Conservation (phyloP, 768 basidiomycete genomes). For the Leccinum disarticulatum region DNA sequence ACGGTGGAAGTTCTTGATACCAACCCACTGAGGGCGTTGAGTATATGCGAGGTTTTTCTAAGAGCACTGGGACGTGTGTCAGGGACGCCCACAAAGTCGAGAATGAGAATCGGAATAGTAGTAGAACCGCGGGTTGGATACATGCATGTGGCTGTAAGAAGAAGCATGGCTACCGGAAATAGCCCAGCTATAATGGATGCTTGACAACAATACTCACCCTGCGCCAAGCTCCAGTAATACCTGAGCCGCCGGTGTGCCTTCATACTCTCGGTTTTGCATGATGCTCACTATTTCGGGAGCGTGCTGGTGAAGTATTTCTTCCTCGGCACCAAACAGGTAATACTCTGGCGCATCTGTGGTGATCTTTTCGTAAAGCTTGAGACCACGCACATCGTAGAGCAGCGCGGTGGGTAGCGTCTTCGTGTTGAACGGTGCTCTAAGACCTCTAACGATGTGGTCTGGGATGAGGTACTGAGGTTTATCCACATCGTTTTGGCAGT, state of each 20-base stretch:
- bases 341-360: conserved; percentile 80
- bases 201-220: conserved; percentile 56
- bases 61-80: conserved; percentile 55
- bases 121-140: neutral
- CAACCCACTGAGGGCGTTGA: conserved; percentile 64
- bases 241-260: conserved; percentile 43
- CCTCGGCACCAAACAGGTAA: conserved; percentile 88
- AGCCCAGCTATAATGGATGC: neutral
- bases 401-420: conserved; percentile 78
- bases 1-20: conserved; percentile 36
- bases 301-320: conserved; percentile 73
- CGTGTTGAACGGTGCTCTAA: conserved; percentile 50
- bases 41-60: conserved; percentile 84
- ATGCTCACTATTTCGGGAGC: conserved; percentile 70
- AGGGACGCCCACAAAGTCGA: conserved; percentile 4
- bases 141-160: neutral
- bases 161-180: neutral
- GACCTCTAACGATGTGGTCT: conserved; percentile 52
- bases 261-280: conserved; percentile 51
- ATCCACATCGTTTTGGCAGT: conserved; percentile 6
- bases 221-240: conserved; percentile 90
- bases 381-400: conserved; percentile 83
- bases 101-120: neutral
- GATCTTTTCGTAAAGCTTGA: conserved; percentile 84
- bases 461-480: conserved; percentile 34